Base-by-base conservation (phyloP, 2,329 filamentous ascomycete genomes). In the Ceratocystis albifundus region DNA sequence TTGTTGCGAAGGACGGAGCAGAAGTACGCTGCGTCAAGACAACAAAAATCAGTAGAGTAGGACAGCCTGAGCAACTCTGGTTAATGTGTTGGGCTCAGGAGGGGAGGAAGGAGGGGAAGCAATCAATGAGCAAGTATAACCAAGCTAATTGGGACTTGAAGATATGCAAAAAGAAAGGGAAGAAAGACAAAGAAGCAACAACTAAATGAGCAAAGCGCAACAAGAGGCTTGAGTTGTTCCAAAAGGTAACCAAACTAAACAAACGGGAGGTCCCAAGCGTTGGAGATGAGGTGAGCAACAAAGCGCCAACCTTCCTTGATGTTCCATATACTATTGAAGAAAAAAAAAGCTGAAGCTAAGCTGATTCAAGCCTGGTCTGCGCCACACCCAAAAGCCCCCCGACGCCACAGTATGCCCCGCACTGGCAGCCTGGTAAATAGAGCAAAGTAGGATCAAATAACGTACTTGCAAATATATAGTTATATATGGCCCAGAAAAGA, bases 321-420 rank as follows among this genome's bases (percentile, higher is more conserved):
- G 30, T 59, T 59, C 55, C 55, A 59, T 59, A 30, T n/a, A 7
- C 28, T 36, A 62, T 62, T 25, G 44, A 62, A 62, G 44, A 62
- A 62, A 62, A 62, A 62, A 62, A 62, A 59, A 59, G 25, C 28
- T n/a, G 55, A 59, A 65, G 63, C 45, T 32, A 48, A 48, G 62
- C 25, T 62, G 28, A 30, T 25, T 53, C 28, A 59, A n/a, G 28
- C 25, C 55, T n/a, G 7, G 25, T 20, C 15, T 7, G 5, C 44
- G 65, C 65, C 62, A 61, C 62, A 67, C 4, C 0, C n/a, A n/a
- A 61, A 30, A 53, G 32, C 65, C 65, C 65, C 65, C 63, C 65
- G 65, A 59, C 63, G 64, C 64, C 53, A 67, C 65, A 22, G 10
- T 32, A 36, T 65, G 64, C 36, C 53, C 53, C 53, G 44, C 64